Base-by-base conservation (phyloP, 2,329 filamentous ascomycete species). In the Neonectria hederae region DNA sequence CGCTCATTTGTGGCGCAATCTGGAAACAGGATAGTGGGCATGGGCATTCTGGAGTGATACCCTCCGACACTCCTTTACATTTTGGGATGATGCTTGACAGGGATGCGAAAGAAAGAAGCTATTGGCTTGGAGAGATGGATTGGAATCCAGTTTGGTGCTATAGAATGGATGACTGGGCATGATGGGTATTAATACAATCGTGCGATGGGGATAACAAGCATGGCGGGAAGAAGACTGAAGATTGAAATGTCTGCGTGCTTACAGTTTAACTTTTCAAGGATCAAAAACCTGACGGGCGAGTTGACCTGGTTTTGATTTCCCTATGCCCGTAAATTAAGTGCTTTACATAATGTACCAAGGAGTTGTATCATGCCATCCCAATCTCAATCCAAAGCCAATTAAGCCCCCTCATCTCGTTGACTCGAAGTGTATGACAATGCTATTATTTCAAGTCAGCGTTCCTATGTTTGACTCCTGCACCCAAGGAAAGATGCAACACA, bases 1-100 rank as follows among this genome's bases (percentile, higher is more conserved):
- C 72, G 70, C 62, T 74, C 72, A 49, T 72, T 73, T 42, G 54
- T 57, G 71, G 71, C 71, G 70, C 60, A 74, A 42, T 40, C 45
- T 51, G 63, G 59, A 66, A 32, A 68, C 58, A 60, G 61, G 68
- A 63, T 62, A 55, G 63, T 21, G 54, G 63, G 62, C 70, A 65
- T 58, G 14, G 55, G 42, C 40, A 65, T 55, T 56, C 26, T 57
- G 65, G 55, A 55, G 63, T 65, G 68, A 74, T 72, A 74, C 70
- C 69, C 71, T 63, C 54, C 26, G 21, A 70, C 72, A 66, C 67
- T 74, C 72, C 52, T 74, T 72, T 53, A 57, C 35, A 43, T 66
- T 52, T 21, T 13, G 57, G 57, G 40, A 59, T 54, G 51, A 38
- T 19, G 35, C 28, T 52, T 57, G 21, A 26, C 35, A 24, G 24